Conservation (phyloP, 495 filamentous ascomycete species). For the Aspergillus diversus region DNA sequence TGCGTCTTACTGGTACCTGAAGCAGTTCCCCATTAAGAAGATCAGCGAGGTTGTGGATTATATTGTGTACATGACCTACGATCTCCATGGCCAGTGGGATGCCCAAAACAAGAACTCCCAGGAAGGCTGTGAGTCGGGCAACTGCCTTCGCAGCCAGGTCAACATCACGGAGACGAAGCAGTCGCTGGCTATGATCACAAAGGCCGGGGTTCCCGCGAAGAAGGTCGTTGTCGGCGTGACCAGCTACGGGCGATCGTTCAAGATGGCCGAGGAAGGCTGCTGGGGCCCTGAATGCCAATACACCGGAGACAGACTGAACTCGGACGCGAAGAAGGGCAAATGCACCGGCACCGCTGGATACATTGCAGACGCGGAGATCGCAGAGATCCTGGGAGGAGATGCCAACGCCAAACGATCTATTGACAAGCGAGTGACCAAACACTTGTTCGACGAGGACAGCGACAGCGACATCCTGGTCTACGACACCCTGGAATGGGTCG, state of each 20-base stretch:
- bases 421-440: not conserved
- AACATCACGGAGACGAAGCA: constrained; percentile 46
- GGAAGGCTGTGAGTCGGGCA: constrained; percentile 39
- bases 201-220: constrained; percentile 45
- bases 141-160: constrained; percentile 45
- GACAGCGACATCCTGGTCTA: constrained; percentile 44
- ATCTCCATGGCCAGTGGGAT: constrained; percentile 43
- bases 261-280: constrained; percentile 35
- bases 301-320: constrained; percentile 27
- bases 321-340: constrained; percentile 35
- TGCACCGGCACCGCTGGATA: constrained; percentile 35
- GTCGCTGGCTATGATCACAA: constrained; percentile 53
- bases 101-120: constrained; percentile 27
- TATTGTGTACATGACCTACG: constrained; percentile 43
- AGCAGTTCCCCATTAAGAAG: constrained; percentile 31
- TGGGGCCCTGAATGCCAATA: constrained; percentile 30
- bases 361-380: constrained; percentile 28
- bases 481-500: constrained; percentile 40
- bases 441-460: constrained; percentile 21
- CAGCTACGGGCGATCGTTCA: constrained; percentile 46
- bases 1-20: constrained; percentile 41
- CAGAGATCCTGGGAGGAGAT: constrained; percentile 8
- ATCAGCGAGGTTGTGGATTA: constrained; percentile 32
- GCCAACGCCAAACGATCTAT: no score
- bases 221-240: constrained; percentile 45